Evolutionary conservation across 2,329 filamentous ascomycete species (phyloP), one percentile per base, ranked within the genome.

Genomic region (Alternaria sp.): DNA sequence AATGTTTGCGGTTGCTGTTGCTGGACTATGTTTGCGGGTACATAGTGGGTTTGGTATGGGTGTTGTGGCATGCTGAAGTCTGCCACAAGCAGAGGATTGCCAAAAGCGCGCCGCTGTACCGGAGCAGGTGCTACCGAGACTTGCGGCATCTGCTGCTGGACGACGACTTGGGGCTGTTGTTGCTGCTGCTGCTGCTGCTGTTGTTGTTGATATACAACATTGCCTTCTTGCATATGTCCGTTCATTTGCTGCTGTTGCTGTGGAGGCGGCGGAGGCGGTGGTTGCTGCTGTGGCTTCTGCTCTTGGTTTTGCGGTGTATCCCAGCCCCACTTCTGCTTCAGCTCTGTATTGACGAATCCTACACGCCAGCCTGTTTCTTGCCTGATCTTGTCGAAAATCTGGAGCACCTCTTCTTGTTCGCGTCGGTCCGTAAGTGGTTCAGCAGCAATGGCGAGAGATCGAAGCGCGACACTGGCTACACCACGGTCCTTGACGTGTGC

Each of bases 401-500:
- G 77, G 7, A 96, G 81, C 0, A 93, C 91, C 77, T 97, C 93
- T 71, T 91, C 87, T 79, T 96, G 93, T 67, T 97, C 91, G 28
- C 85, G 82, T 4, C 85, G 84, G 53, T 88, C 84, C 0, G 86
- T 87, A 4, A 98, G 82, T 51, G 89, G 89, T 69, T 91, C 88
- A 7, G 90, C 90, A 2, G 92, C 92, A 56, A 95, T 90, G 39
- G 89, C 88, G 7, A 97, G 83, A 34, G 91, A 93, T 9, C 91
- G 90, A 39, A 95, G 87, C 3, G 92, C 92, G 9, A 96, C 89
- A 51, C 88, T 91, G 9, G 91, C 88, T 32, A 97, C 88, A 28
- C 91, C 92, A 26, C 86, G 85, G 74, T 96, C 93, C 70, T 93
- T 91, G 52, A 90, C 88, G 74, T 96, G 93, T 3, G 92, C 91